Base-by-base conservation (phyloP, 257 asterid species). In the Solanum medicagineum region DNA sequence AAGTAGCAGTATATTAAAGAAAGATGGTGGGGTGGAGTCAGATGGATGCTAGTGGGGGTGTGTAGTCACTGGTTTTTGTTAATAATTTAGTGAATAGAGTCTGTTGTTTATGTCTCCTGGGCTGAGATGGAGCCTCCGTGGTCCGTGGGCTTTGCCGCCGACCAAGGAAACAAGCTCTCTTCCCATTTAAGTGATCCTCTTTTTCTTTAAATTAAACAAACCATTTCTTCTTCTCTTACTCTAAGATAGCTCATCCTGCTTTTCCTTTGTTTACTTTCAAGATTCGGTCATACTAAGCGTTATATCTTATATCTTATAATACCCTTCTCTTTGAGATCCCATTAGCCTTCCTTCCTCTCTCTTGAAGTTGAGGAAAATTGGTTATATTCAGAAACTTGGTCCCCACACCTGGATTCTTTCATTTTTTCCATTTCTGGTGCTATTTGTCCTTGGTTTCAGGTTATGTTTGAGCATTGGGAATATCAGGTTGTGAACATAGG, bases 141-240 rank as follows among this genome's bases (percentile, higher is more conserved):
- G 91, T 92, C 93, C 88, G 91, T 91, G 99, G 97, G 90, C 95
- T 91, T 91, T 95, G 99, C 98, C 92, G 89, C 91, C 95, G 92
- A 89, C 93, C 94, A 91, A 93, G 98, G 98, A 90, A 92, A 94
- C 97, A 95, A 47, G 89, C 90, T 93, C 95, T 87, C 94, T 91
- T 89, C 91, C 89, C 91, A 83, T 89, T 87, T 90, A 92, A 90
- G 91, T 91, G 89, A 91, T 81, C 85, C 86, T 74, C 42, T 85
- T 91, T 70, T 79, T 90, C 89, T 92, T 92, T 92, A 87, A 83
- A 68, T 73, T 24, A 84, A 84, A 44, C 56, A 65, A 84, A 85
- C 68, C 85, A 81, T 73, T 42, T 81, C 65, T 51, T 73, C 74
- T 62, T 87, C 85, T 85, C 85, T 53, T 68, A 81, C 59, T 22